A percentile compares a stretch with the other conserved stretches of the same genome.
phyloP scores from a whole-genome alignment of 345 rosid genomes.

The Psidium guajava region DNA sequence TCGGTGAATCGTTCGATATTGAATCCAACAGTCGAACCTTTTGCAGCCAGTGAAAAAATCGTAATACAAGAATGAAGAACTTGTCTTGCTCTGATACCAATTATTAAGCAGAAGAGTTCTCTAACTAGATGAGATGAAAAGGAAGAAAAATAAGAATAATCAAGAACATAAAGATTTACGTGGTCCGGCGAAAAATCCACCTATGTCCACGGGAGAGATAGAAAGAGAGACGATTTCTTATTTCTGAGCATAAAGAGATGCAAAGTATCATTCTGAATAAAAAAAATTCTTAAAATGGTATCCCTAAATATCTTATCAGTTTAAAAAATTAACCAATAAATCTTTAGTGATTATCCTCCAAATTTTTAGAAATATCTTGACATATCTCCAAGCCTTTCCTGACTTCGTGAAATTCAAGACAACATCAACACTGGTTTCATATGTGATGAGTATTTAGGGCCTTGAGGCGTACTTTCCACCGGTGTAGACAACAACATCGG shows the following conservation, averaged over 20 bases:
- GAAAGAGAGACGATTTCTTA: neutral
- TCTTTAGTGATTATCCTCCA: neutral
- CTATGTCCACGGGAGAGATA: too few relatives aligned
- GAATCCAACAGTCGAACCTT: too few relatives aligned
- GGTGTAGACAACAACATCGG: neutral
- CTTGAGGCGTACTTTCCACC: neutral
- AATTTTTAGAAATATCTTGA: neutral
- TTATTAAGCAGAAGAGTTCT: too few relatives aligned
- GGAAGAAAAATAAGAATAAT: neutral
- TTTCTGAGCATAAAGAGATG: neutral
- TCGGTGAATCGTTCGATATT: too few relatives aligned
- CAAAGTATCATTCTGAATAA: neutral
- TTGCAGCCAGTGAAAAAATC: too few relatives aligned
- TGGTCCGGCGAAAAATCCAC: too few relatives aligned
- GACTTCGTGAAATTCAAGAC: neutral
- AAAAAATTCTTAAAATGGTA: neutral
- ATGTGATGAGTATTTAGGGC: neutral
- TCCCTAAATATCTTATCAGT: neutral
- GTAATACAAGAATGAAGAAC: too few relatives aligned
- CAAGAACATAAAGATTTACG: fast-evolving
- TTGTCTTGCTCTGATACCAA: too few relatives aligned
- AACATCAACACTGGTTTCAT: neutral
- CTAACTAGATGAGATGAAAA: neutral
- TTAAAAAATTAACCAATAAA: neutral
- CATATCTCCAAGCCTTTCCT: neutral